phyloP scores from a whole-genome alignment of 495 filamentous ascomycete genomes.

The Annulohypoxylon nitens region DNA sequence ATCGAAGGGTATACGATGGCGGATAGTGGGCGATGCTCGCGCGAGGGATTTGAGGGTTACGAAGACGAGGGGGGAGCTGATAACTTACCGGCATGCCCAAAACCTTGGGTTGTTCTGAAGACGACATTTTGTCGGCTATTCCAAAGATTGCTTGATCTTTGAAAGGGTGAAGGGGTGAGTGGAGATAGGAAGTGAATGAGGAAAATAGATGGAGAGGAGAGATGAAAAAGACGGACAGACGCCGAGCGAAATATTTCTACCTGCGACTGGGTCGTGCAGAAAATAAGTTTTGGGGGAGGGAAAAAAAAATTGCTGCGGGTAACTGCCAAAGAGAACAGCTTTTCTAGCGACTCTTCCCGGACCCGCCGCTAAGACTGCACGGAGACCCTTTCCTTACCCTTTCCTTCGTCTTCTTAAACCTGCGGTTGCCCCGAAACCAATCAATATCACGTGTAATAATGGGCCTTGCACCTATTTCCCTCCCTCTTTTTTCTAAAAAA shows the following conservation, averaged over 20 bases:
- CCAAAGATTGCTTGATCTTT: slow-evolving; percentile 60
- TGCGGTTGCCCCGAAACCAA: slow-evolving; percentile 50
- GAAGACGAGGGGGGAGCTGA: slow-evolving; percentile 13
- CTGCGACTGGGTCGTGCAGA: slow-evolving; percentile 48
- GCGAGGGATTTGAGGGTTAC: slow-evolving; percentile 52
- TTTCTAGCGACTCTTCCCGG: slow-evolving; percentile 57
- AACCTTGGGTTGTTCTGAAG: slow-evolving; percentile 60
- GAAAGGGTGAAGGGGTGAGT: slow-evolving; percentile 59
- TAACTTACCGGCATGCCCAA: slow-evolving; percentile 89
- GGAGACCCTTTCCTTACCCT: slow-evolving; percentile 56
- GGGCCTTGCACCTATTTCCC: slow-evolving; percentile 14
- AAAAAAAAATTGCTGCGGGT: slow-evolving; percentile 62
- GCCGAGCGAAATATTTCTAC: slow-evolving; percentile 52
- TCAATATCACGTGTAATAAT: slow-evolving; percentile 42
- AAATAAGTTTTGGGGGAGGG: slow-evolving; percentile 53
- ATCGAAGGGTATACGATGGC: slow-evolving; percentile 34
- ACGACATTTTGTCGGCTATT: slow-evolving; percentile 73
- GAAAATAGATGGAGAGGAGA: slow-evolving; percentile 55
- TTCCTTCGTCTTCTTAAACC: slow-evolving; percentile 59
- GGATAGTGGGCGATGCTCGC: slow-evolving; percentile 53
- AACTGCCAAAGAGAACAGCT: slow-evolving; percentile 51
- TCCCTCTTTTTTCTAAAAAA: slow-evolving; percentile 7
- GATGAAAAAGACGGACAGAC: slow-evolving; percentile 46
- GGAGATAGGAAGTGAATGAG: slow-evolving; percentile 57
- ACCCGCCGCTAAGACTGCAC: slow-evolving; percentile 49